Percentiles rank a stretch among this genome's conserved stretches.
phyloP scores from a whole-genome alignment of 2,329 filamentous ascomycete species.

The Calonectria pteridis region DNA sequence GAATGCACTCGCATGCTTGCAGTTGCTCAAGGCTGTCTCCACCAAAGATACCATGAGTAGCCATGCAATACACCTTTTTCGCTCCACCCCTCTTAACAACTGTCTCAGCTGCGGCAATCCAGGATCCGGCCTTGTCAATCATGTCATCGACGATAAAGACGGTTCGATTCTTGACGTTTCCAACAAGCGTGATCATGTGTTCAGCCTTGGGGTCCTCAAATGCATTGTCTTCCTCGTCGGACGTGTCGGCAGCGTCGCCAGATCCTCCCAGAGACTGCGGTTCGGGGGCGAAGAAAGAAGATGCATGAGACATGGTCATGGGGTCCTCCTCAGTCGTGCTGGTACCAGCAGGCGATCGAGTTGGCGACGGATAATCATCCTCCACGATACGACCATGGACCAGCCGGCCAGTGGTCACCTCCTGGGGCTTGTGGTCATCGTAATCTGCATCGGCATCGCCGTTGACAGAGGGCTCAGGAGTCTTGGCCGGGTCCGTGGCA shows the following conservation, averaged over 20 bases:
- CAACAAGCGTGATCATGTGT: slow-evolving; percentile 97
- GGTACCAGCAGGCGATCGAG: slow-evolving; percentile 76
- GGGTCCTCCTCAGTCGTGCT: slow-evolving; percentile 79
- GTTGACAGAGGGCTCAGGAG: slow-evolving; percentile 45
- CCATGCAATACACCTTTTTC: slow-evolving; percentile 97
- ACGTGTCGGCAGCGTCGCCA: slow-evolving; percentile 83
- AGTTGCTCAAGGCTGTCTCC: slow-evolving; percentile 90
- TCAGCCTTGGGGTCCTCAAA: slow-evolving; percentile 84
- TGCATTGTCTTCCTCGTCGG: slow-evolving; percentile 94
- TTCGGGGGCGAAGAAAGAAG: slow-evolving; percentile 80
- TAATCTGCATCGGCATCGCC: slow-evolving; percentile 62
- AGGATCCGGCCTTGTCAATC: slow-evolving; percentile 97
- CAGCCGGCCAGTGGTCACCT: slow-evolving; percentile 91
- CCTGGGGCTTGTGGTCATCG: slow-evolving; percentile 84
- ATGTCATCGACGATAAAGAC: slow-evolving; percentile 99
- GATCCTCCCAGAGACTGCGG: slow-evolving; percentile 82
- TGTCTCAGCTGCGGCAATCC: slow-evolving; percentile 97
- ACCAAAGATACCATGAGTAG: slow-evolving; percentile 95
- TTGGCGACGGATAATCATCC: slow-evolving; percentile 88
- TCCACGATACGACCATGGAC: slow-evolving; percentile 96
- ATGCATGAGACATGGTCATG: slow-evolving; percentile 84
- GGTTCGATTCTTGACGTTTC: slow-evolving; percentile 87
- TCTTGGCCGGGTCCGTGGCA: slow-evolving; percentile 39
- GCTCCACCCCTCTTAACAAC: slow-evolving; percentile 93
- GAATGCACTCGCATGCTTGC: slow-evolving; percentile 92